Base-by-base conservation (phyloP, 2,329 filamentous ascomycete species). In the Fusarium sterilihyphosum region DNA sequence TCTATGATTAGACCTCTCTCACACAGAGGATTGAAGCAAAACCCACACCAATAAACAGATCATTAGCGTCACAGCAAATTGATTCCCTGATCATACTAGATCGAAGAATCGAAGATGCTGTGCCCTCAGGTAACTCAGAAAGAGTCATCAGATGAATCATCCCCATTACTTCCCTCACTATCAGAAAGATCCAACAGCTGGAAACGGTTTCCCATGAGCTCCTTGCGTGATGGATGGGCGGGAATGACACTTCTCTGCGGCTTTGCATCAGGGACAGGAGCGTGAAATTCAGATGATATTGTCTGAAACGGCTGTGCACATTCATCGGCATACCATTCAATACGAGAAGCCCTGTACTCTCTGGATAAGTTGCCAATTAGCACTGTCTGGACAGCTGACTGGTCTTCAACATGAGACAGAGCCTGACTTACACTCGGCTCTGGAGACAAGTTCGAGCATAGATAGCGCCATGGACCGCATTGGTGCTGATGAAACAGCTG, bases 401-500 rank as follows among this genome's bases (percentile, higher is more conserved):
- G 35, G 17, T 16, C 17, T 46, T 35, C 20, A 13, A 12, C 52
- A 8, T 17, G 14, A 16, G 29, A 22, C n/a, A 52, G 38, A 29
- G 26, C 29, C 47, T 2, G 29, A 82, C 87, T 79, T 80, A 89
- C 88, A 74, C 73, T 61, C 86, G 84, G 72, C 87, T 90, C 88
- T 92, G 91, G 92, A 97, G 93, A 83, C 94, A 96, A 16, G 89
- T 93, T 24, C 90, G 89, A 14, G 94, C 93, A 81, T 92, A 94
- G 60, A 94, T 87, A 17, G 94, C 92, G 71, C 92, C 92, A 78
- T 92, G 88, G 16, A 97, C 88, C 1, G 93, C 94, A 81, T 95
- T 97, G 13, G 92, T 94, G 63, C 89, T 91, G 73, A 97, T 90
- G 80, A 89, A 89, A 67, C 89, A 92, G 80, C 91, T 89, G 8